Evolutionary conservation across 805 yeast genomes (phyloP), one percentile per base, ranked within the genome.

Genomic region (Tetrapisispora fleetii): DNA sequence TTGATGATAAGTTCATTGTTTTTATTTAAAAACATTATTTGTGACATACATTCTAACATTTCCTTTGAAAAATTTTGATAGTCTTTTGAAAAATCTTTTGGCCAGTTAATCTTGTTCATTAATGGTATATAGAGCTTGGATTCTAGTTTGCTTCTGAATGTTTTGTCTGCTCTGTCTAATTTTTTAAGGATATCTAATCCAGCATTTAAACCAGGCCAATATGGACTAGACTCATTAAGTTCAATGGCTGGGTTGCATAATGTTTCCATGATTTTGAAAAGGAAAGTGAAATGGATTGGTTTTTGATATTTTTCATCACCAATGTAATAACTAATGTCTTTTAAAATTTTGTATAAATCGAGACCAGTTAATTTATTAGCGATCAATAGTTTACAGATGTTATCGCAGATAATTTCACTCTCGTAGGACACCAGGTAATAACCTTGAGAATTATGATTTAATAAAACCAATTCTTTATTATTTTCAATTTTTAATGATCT

Each of bases 391-490:
- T 50, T 45, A 21, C 52, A 46, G 6, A 73, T 52, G 19, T 52
- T 54, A 2, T 62, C 58, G 45, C 64, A 64, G 32, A 65, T 54
- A 18, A 50, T 46, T 5, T 47, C 14, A 33, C 64, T 53, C 22
- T 64, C 67, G 54, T 81, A 83, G 11, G 74, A 68, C 0, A 75
- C 75, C 46, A 74, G 71, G 52, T 72, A 75, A 52, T 77, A 68
- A 1, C 79, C 80, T 21, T 70, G 51, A 16, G 55, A 46, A 37
- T 55, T 50, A 18, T 56, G 52, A 36, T 66, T 66, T 21, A 53
- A 50, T 9, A 58, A 42, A 4, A 51, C 30, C 16, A 60, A 48
- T 4, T 55, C 50, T 32, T 56, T 49, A 28, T 55, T 48, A 9
- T 61, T 39, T 6, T 45, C 47, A 21, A 59, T 40, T 1, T 62